Percentiles rank a stretch among this genome's conserved stretches.
Evolutionary conservation across 2,329 filamentous ascomycete species (phyloP).

Genomic region (Exophiala alcalophila): DNA sequence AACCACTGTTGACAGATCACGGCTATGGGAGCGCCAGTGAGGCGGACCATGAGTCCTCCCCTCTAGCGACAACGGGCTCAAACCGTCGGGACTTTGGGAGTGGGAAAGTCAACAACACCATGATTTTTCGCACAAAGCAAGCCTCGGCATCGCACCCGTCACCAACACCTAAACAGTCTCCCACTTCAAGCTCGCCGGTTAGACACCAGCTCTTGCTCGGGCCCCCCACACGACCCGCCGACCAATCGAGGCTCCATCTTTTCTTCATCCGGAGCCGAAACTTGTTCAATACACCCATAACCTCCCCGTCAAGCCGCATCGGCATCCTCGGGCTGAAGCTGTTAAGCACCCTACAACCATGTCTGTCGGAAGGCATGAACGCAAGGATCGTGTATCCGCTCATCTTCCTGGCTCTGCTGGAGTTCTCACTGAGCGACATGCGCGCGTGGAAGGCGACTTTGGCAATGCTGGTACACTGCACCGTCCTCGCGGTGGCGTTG

Average conservation of each 20-base stretch:
- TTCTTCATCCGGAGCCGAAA: neutral
- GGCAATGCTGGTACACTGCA: constrained; percentile 19
- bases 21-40: constrained; percentile 15
- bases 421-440: constrained; percentile 23
- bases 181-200: constrained; percentile 12
- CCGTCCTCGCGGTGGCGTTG: constrained; percentile 19
- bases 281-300: constrained; percentile 10
- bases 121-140: constrained; percentile 16
- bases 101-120: constrained; percentile 9
- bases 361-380: constrained; percentile 25
- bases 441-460: constrained; percentile 23
- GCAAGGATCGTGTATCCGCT: constrained; percentile 26
- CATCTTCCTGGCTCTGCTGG: constrained; percentile 23
- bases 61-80: constrained; percentile 1
- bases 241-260: too few relatives aligned
- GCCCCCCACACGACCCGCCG: constrained; percentile 5
- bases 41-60: neutral
- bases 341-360: constrained; percentile 27
- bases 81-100: neutral
- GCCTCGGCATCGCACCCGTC: constrained; percentile 10
- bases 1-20: constrained; percentile 1
- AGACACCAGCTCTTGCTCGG: constrained; percentile 26
- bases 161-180: constrained; percentile 11
- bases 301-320: constrained; percentile 14
- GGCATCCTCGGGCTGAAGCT: constrained; percentile 26